A percentile compares a stretch with the other conserved stretches of the same genome.
Evolutionary conservation across 2,329 filamentous ascomycete species (phyloP).

Genomic region (Scedosporium dehoogii): DNA sequence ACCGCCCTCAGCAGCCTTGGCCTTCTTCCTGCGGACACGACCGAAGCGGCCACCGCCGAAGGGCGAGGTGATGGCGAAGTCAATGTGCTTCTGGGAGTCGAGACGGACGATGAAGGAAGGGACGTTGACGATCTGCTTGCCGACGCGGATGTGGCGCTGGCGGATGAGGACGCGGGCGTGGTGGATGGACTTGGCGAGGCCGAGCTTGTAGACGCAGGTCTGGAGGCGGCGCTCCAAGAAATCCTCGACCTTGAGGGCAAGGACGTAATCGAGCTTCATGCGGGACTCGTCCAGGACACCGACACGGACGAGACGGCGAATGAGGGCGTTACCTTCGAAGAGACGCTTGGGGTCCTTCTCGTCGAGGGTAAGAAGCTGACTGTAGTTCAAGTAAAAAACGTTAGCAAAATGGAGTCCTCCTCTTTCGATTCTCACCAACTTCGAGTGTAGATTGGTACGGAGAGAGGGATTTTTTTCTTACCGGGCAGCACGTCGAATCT

Average conservation of each 20-base stretch:
- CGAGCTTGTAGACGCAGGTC: slow-evolving; percentile 99
- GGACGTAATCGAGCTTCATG: slow-evolving; percentile 99
- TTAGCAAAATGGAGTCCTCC: slow-evolving; percentile 4
- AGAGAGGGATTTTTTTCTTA: slow-evolving; percentile 35
- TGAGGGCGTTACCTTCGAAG: slow-evolving; percentile 99
- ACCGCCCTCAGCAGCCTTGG: slow-evolving; percentile 83
- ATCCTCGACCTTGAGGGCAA: slow-evolving; percentile 98
- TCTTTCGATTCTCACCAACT: background rate
- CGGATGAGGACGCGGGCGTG: slow-evolving; percentile 99
- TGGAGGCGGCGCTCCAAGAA: slow-evolving; percentile 99
- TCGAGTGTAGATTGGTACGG: too few relatives aligned
- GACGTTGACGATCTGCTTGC: slow-evolving; percentile 99
- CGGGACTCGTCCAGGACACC: slow-evolving; percentile 99
- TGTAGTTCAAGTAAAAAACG: slow-evolving; percentile 25
- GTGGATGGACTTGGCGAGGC: slow-evolving; percentile 99
- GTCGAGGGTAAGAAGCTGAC: slow-evolving; percentile 99
- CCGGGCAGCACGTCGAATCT: slow-evolving; percentile 99
- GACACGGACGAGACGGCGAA: slow-evolving; percentile 98
- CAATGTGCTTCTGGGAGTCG: slow-evolving; percentile 99
- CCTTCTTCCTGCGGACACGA: slow-evolving; percentile 99
- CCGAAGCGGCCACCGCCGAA: slow-evolving; percentile 95
- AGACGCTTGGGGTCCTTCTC: slow-evolving; percentile 99
- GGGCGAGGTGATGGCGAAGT: slow-evolving; percentile 95
- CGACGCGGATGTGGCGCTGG: slow-evolving; percentile 99
- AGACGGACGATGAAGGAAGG: slow-evolving; percentile 99